Evolutionary conservation across 1,139 yeast genomes (phyloP), one percentile per base, ranked within the genome.

Genomic region (Trichomonascaceae sp.): DNA sequence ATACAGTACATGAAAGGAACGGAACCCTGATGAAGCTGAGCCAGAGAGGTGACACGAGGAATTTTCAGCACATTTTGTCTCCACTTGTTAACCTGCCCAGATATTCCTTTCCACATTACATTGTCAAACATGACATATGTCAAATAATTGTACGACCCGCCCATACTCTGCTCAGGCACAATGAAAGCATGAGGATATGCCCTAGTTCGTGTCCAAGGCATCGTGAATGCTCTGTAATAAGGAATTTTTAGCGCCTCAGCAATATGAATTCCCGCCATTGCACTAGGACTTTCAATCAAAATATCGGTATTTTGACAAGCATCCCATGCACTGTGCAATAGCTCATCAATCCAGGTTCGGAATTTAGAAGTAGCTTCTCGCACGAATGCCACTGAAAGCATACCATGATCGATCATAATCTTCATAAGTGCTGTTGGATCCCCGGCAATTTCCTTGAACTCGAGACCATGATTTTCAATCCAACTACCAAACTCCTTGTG

Each of bases 191-290:
- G 97, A 0, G 97, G 97, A 66, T 91, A 91, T 0, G 96, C 95
- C 60, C 96, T 78, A 0, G 98, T 91, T 61, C 96, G 74, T 0
- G 97, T 88, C 98, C 98, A 91, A 0, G 98, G 98, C 98, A 91
- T 91, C 0, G 98, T 93, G 66, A 91, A 93, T 0, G 98, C 97
- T 62, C 98, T 76, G 75, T 87, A 87, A 66, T 91, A 91, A 0
- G 98, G 96, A 52, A 91, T 86, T 17, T 83, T 81, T 55, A 91
- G 71, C 0, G 96, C 95, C 67, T 91, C 98, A 0, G 98, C 97
- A 56, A 93, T 86, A 66, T 91, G 98, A 45, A 91, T 81, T 10
- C 98, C 98, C 10, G 86, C 93, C 95, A 91, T 90, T 0, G 97
- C 95, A 6, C 96, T 87, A 0, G 98, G 98, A 43, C 96, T 86